Evolutionary conservation across 306 rosid genomes (phyloP), one percentile per base, ranked within the genome.

Genomic region (Lathyrus tuberosus): DNA sequence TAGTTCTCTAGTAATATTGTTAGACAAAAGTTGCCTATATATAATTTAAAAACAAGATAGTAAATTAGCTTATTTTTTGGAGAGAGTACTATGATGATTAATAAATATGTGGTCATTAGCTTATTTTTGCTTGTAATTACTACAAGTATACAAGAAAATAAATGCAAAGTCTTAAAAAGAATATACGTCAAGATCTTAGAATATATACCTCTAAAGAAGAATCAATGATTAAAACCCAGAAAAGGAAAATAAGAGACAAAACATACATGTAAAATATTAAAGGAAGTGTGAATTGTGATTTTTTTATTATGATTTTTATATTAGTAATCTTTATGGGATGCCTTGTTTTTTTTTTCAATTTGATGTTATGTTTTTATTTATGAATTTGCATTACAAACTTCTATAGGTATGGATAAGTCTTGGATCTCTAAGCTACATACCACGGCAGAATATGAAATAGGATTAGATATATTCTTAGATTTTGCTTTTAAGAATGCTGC

Each of bases 1-100:
- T 49, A 91, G 65, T 52, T 76, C 86, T 69, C 95, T 90, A 11
- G 74, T 77, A 67, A 90, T 81, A 22, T 86, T 80, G 80, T 90
- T 90, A 17, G 96, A 87, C 62, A 73, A 22, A 38, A 91, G 69
- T 37, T 49, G 14, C 53, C 96, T 91, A 73, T 56, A 22, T 13
- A 69, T 52, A 62, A 30, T 41, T 20, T 20, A 57, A 30, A 58
- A 14, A 59, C 13, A 26, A 31, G 54, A 14, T 4, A 41, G 22
- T 26, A 38, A 56, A 18, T 66, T 44, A 52, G n/a, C 10, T 33
- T 28, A 28, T 30, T 35, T 5, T 26, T 33, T 46, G 22, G 22
- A 3, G 10, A 47, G 22, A 47, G 10, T 6, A 47, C 53, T 47
- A 15, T 0, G 11, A 15, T 15, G 10, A 47, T 15, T 6, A 47